These are phyloP conservation scores for Pichia thaimueangensis DNA, from an alignment of 805 yeast genomes.

Conservation along the genomic window DNA sequence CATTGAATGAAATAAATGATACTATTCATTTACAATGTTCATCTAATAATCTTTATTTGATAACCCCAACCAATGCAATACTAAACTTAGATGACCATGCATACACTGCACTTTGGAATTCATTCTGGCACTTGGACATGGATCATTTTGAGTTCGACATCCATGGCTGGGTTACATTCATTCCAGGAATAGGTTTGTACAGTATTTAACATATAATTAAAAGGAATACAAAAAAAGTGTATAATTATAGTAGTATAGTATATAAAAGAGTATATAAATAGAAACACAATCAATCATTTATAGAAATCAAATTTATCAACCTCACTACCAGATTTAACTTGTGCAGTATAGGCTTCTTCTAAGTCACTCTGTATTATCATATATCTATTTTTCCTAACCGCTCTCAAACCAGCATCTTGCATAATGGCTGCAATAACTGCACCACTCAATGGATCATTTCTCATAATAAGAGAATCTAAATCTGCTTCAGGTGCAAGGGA, in stretches of 20 bases:
- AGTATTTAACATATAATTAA: too few relatives aligned
- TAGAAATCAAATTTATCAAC: conserved; percentile 97
- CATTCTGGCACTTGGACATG: conserved; percentile 53
- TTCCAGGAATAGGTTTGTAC: conserved; percentile 63
- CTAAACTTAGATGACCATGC: conserved; percentile 2
- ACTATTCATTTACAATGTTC: not conserved
- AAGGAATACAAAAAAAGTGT: too few relatives aligned
- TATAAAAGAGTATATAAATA: too few relatives aligned
- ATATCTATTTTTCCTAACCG: conserved; percentile 96
- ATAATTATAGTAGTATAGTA: too few relatives aligned
- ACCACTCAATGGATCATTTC: conserved; percentile 96
- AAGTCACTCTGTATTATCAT: conserved; percentile 92
- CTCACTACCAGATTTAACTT: conserved; percentile 92
- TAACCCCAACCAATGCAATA: conserved; percentile 27
- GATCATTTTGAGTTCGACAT: conserved; percentile 62
- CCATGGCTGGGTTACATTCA: conserved; percentile 34
- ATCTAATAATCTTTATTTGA: conserved; percentile 14
- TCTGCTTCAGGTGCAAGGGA: conserved; percentile 97
- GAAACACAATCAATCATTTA: conserved; percentile 48
- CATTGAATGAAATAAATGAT: not conserved
- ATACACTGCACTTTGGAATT: conserved; percentile 27
- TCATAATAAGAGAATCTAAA: conserved; percentile 84
- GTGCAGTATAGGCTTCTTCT: conserved; percentile 96
- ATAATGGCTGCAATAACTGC: conserved; percentile 97
- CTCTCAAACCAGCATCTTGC: conserved; percentile 99